Conservation (phyloP, 2,329 filamentous ascomycete species). For the Penicillium glabrum region DNA sequence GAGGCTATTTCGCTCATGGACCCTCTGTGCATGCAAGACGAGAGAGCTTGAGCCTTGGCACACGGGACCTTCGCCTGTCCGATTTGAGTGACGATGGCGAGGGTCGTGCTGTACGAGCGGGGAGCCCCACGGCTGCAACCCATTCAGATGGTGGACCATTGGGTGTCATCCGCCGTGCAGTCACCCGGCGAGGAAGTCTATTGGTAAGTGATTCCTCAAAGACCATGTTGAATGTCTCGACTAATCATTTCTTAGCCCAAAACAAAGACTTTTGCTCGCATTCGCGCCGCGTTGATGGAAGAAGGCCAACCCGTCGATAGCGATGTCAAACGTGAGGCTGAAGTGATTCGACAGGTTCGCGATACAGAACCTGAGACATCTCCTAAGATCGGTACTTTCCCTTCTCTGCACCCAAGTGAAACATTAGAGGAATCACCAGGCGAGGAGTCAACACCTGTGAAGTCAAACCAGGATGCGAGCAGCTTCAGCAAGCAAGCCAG, state of each 20-base stretch:
- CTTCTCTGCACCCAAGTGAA: conserved; percentile 51
- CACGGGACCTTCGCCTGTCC: conserved; percentile 80
- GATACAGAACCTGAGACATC: conserved; percentile 71
- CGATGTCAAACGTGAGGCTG: conserved; percentile 85
- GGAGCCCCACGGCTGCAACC: conserved; percentile 34
- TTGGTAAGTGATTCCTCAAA: conserved; percentile 58
- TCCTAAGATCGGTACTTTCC: conserved; percentile 41
- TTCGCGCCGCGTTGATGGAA: conserved; percentile 84
- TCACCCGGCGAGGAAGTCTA: conserved; percentile 85
- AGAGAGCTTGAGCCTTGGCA: conserved; percentile 87
- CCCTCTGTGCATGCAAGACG: conserved; percentile 61
- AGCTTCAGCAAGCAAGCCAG: conserved; percentile 75
- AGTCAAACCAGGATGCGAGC: conserved; percentile 56
- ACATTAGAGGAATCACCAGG: conserved; percentile 6
- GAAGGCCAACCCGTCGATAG: conserved; percentile 84
- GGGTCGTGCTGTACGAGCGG: conserved; percentile 34
- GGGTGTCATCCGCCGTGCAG: conserved; percentile 76
- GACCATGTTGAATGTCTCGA: background rate
- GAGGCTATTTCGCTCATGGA: conserved; percentile 56
- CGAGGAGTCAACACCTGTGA: conserved; percentile 21
- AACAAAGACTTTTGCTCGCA: conserved; percentile 91
- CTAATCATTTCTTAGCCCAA: conserved; percentile 65
- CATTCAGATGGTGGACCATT: conserved; percentile 59
- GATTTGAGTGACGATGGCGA: conserved; percentile 79
- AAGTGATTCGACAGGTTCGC: conserved; percentile 91